phyloP scores from a whole-genome alignment of 768 basidiomycete genomes.

The Suillus subaureus region DNA sequence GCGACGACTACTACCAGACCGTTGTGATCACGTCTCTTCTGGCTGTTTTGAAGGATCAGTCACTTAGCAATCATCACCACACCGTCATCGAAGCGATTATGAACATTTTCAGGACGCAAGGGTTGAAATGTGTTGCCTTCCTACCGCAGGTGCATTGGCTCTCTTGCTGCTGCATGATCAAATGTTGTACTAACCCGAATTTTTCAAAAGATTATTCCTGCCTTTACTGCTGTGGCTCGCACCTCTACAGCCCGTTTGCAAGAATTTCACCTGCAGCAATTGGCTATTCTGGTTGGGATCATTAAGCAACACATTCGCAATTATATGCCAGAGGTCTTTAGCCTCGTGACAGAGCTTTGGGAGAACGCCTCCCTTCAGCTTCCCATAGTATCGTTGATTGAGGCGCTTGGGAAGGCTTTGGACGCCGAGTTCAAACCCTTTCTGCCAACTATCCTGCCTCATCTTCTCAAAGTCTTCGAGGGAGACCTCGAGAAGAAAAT shows the following conservation, averaged over 20 bases:
- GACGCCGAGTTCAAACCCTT: slow-evolving; percentile 98
- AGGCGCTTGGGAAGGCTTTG: slow-evolving; percentile 89
- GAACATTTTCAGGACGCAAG: slow-evolving; percentile 98
- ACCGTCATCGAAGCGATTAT: slow-evolving; percentile 97
- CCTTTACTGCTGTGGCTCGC: slow-evolving; percentile 87
- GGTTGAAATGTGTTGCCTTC: slow-evolving; percentile 93
- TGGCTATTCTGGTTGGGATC: slow-evolving; percentile 92
- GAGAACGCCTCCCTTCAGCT: slow-evolving; percentile 81
- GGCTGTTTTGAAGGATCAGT: slow-evolving; percentile 85
- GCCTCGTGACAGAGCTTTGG: slow-evolving; percentile 89
- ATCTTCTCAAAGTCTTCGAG: slow-evolving; percentile 89
- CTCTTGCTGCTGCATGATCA: slow-evolving; percentile 13
- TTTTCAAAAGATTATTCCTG: slow-evolving; percentile 79
- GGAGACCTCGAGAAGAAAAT: slow-evolving; percentile 83
- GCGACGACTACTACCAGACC: slow-evolving; percentile 97
- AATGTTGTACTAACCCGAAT: neutral
- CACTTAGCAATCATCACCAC: slow-evolving; percentile 84
- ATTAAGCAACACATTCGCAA: slow-evolving; percentile 97
- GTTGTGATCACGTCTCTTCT: slow-evolving; percentile 90
- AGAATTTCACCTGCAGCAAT: slow-evolving; percentile 93
- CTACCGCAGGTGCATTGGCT: slow-evolving; percentile 73
- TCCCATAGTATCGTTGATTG: slow-evolving; percentile 89
- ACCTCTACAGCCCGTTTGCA: slow-evolving; percentile 80
- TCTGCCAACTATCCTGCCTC: slow-evolving; percentile 85
- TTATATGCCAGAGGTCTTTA: slow-evolving; percentile 84